Conservation (phyloP, 257 asterid genomes). For the Eustoma russellianum region DNA sequence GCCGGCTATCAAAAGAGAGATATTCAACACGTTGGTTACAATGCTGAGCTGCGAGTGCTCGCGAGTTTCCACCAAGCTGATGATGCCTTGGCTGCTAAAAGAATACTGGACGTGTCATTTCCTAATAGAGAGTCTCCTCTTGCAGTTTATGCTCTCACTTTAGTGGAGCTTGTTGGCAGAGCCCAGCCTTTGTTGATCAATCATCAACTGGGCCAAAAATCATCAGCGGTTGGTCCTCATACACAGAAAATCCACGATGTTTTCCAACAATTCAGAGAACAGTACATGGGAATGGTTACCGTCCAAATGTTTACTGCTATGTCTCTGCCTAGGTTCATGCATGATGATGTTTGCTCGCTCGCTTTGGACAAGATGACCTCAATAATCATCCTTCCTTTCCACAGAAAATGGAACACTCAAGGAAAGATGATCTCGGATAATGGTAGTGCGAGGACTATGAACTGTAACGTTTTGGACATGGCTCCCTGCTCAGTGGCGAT, state of each 20-base stretch:
- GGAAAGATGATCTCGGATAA: slow-evolving; percentile 26
- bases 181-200: slow-evolving; percentile 29
- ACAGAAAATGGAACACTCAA: slow-evolving; percentile 32
- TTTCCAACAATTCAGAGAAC: slow-evolving; percentile 15
- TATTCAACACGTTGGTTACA: slow-evolving; percentile 17
- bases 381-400: slow-evolving; percentile 34
- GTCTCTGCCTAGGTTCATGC: slow-evolving; percentile 32
- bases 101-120: slow-evolving; percentile 23
- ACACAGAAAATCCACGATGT: slow-evolving; percentile 20
- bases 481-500: slow-evolving; percentile 84
- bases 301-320: slow-evolving; percentile 26
- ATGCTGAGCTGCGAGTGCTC: slow-evolving; percentile 28
- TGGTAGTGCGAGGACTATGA: slow-evolving; percentile 40
- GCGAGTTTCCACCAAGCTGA: slow-evolving; percentile 23
- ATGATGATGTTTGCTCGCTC: slow-evolving; percentile 32
- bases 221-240: slow-evolving; percentile 9
- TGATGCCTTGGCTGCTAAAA: slow-evolving; percentile 19
- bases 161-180: slow-evolving; percentile 34
- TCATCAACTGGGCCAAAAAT: slow-evolving; percentile 28
- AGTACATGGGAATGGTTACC: slow-evolving; percentile 14
- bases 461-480: slow-evolving; percentile 51
- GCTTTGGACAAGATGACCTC: slow-evolving; percentile 31
- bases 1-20: slow-evolving; percentile 34
- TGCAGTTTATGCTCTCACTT: slow-evolving; percentile 20
- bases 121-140: slow-evolving; percentile 27